phyloP scores from a whole-genome alignment of 2,329 filamentous ascomycete species.

The Graphilbum ipis-grandicollis region DNA sequence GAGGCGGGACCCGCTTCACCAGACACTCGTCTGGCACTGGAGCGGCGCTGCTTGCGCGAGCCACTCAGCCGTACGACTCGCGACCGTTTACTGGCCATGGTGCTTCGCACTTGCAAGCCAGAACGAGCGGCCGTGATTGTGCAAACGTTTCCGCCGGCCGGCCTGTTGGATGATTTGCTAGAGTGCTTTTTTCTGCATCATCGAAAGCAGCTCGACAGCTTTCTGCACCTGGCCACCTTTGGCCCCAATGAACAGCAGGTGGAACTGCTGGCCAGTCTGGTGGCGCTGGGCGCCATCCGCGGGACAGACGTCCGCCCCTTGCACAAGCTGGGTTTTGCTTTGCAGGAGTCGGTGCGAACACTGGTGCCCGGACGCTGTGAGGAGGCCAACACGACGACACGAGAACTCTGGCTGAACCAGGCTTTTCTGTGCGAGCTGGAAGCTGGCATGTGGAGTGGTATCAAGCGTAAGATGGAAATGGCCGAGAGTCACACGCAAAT shows the following conservation, averaged over 20 bases:
- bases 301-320: conserved; percentile 32
- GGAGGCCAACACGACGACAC: conserved; percentile 23
- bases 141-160: too few relatives aligned
- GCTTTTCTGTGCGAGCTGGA: conserved; percentile 30
- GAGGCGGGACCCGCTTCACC: conserved; percentile 17
- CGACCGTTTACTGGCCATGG: conserved; percentile 46
- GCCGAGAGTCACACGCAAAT: conserved; percentile 26
- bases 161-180: too few relatives aligned
- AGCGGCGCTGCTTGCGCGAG: conserved; percentile 16
- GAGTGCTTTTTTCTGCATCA: too few relatives aligned
- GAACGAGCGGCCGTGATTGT: conserved; percentile 14
- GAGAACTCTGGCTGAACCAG: conserved; percentile 30
- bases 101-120: conserved; percentile 37
- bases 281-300: conserved; percentile 42
- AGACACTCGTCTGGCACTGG: conserved; percentile 20
- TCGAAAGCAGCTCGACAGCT: too few relatives aligned
- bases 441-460: conserved; percentile 35
- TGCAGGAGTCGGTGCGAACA: conserved; percentile 32
- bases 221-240: too few relatives aligned
- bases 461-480: conserved; percentile 37
- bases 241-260: conserved; percentile 33
- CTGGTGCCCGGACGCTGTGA: conserved; percentile 23
- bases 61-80: conserved; percentile 29
- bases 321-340: conserved; percentile 40
- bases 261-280: conserved; percentile 41